A percentile compares a stretch with the other conserved stretches of the same genome.
These are phyloP conservation scores for Dimocarpus longan DNA, from an alignment of 345 rosid genomes.

Conservation along the genomic window DNA sequence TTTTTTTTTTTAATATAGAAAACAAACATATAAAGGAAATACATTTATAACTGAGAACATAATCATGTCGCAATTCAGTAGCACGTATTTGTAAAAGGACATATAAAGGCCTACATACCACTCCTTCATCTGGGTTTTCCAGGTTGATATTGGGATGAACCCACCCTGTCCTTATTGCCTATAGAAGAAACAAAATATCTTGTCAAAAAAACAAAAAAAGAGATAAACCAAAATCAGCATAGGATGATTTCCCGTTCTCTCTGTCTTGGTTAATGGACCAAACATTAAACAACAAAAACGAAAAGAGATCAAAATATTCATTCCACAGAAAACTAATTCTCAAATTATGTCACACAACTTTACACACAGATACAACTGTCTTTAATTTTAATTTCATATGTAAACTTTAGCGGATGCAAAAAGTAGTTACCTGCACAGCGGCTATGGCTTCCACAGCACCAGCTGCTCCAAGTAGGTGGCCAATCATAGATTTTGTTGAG, in stretches of 20 bases:
- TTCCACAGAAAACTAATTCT: neutral
- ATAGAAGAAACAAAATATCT: constrained; percentile 20
- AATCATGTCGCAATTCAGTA: neutral
- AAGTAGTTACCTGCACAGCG: constrained; percentile 64
- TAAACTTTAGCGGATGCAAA: neutral
- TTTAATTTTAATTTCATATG: neutral
- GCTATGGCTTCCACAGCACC: constrained; percentile 96
- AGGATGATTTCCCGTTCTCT: neutral
- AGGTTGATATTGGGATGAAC: constrained; percentile 94
- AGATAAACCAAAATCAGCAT: neutral
- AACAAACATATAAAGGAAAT: neutral
- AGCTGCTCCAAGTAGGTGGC: constrained; percentile 92
- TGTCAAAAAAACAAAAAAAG: neutral
- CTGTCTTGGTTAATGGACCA: neutral
- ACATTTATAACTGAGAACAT: neutral
- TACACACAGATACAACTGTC: neutral
- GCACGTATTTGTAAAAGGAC: neutral
- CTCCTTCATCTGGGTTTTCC: constrained; percentile 76
- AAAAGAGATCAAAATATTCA: neutral
- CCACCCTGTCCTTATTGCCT: constrained; percentile 98
- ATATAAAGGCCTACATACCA: constrained; percentile 52
- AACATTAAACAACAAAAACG: neutral
- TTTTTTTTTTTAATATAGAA: no score
- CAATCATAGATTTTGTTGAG: constrained; percentile 94
- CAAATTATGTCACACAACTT: neutral